Conservation (phyloP, 2,329 filamentous ascomycete species). For the Exserohilum turcica region DNA sequence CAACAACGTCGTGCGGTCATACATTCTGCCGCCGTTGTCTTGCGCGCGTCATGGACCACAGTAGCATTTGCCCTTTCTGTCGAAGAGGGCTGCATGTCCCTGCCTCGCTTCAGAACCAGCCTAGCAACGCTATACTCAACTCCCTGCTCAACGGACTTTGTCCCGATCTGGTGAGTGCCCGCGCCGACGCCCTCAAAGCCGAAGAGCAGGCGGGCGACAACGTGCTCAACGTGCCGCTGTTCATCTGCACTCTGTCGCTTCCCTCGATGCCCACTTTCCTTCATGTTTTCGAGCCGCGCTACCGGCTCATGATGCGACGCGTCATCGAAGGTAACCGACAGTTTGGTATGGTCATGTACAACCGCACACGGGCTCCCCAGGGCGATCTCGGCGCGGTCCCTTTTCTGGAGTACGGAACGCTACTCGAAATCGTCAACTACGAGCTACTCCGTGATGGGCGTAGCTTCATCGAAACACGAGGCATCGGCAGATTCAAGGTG, state of each 20-base stretch:
- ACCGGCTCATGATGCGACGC: constrained; percentile 85
- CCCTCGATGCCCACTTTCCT: constrained; percentile 82
- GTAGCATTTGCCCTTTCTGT: constrained; percentile 79
- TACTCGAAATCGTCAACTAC: constrained; percentile 75
- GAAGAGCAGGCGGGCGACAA: constrained; percentile 63
- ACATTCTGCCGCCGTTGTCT: constrained; percentile 86
- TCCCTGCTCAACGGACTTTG: constrained; percentile 72
- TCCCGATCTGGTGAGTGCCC: constrained; percentile 63
- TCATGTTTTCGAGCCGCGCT: constrained; percentile 91
- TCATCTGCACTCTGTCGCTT: constrained; percentile 81
- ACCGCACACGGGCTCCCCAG: constrained; percentile 59
- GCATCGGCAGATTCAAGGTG: constrained; percentile 77
- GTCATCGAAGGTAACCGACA: constrained; percentile 73
- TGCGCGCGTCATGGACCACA: constrained; percentile 75
- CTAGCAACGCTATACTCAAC: constrained; percentile 67
- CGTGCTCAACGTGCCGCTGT: constrained; percentile 67
- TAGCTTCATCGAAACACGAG: constrained; percentile 78
- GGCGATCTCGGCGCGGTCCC: constrained; percentile 58
- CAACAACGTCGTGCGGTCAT: constrained; percentile 86
- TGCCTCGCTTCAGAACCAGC: constrained; percentile 55
- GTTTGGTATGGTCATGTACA: constrained; percentile 85
- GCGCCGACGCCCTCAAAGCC: constrained; percentile 60
- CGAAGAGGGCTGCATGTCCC: constrained; percentile 66
- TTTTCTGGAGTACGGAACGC: constrained; percentile 77
- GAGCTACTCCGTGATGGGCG: constrained; percentile 79